A percentile compares a stretch with the other conserved stretches of the same genome.
phyloP scores from a whole-genome alignment of 495 filamentous ascomycete genomes.

The Collariella sp. region DNA sequence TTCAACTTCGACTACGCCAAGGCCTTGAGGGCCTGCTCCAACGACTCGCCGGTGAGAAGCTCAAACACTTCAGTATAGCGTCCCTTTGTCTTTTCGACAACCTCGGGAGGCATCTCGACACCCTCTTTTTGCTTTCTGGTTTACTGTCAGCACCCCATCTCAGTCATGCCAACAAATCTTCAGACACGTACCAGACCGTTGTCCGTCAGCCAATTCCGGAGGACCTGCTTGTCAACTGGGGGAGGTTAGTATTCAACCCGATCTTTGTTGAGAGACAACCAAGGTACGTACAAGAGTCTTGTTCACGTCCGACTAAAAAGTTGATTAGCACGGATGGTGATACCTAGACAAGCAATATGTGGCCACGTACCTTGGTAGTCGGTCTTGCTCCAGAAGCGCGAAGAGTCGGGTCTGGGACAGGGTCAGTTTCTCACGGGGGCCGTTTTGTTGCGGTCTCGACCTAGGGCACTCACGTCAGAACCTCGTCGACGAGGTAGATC shows the following conservation, averaged over 20 bases:
- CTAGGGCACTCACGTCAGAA: conserved; percentile 49
- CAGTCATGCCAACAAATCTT: neutral
- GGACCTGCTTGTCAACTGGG: conserved; percentile 82
- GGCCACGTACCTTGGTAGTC: conserved; percentile 47
- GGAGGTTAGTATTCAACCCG: neutral
- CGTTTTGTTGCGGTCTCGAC: too few relatives aligned
- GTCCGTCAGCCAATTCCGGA: conserved; percentile 75
- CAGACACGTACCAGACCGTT: conserved; percentile 41
- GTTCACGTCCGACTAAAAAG: conserved; percentile 50
- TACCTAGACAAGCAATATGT: too few relatives aligned
- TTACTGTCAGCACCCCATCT: neutral
- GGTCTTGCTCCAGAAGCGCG: conserved; percentile 78
- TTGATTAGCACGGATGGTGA: neutral
- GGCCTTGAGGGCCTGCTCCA: conserved; percentile 31
- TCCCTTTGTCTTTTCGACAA: conserved; percentile 51
- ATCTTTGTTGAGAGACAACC: neutral
- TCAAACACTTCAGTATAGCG: conserved; percentile 41
- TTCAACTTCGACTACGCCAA: neutral
- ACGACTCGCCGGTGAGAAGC: conserved; percentile 33
- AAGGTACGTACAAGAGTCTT: conserved; percentile 29
- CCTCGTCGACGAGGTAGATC: conserved; percentile 84
- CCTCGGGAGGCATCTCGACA: conserved; percentile 60
- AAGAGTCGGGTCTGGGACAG: conserved; percentile 49
- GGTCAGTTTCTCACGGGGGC: neutral
- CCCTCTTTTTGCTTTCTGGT: conserved; percentile 51